These are phyloP conservation scores for Hydnomerulius pinastri DNA, from an alignment of 768 basidiomycete species.

Conservation along the genomic window DNA sequence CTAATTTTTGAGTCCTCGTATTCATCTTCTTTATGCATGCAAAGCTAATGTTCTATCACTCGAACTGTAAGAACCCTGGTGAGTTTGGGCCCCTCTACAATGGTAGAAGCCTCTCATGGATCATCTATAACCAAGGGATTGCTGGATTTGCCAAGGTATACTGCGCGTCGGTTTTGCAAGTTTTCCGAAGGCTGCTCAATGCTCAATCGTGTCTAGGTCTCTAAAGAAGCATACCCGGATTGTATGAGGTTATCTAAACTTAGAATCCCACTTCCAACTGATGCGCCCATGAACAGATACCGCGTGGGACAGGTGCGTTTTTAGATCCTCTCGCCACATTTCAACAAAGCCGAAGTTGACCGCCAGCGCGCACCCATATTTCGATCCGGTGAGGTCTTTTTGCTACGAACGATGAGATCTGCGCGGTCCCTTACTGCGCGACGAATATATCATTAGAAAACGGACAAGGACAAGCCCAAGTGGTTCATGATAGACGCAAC, in stretches of 20 bases:
- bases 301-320: slow-evolving; percentile 81
- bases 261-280: slow-evolving; percentile 7
- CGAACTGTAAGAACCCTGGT: slow-evolving; percentile 85
- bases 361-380: slow-evolving; percentile 73
- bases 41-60: slow-evolving; percentile 89
- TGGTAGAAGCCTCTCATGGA: slow-evolving; percentile 4
- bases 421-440: slow-evolving; percentile 1
- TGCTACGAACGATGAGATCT: not conserved
- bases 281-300: slow-evolving; percentile 55
- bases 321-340: not conserved
- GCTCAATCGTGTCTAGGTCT: slow-evolving; percentile 48
- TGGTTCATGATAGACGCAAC: slow-evolving; percentile 93
- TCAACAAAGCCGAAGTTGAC: slow-evolving; percentile 9
- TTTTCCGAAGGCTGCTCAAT: too few relatives aligned
- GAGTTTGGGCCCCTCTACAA: slow-evolving; percentile 12
- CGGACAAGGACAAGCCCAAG: slow-evolving; percentile 69
- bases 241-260: slow-evolving; percentile 48
- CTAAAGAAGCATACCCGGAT: slow-evolving; percentile 88
- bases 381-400: slow-evolving; percentile 55
- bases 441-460: slow-evolving; percentile 56
- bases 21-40: slow-evolving; percentile 3
- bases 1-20: not conserved
- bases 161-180: not conserved
- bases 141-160: slow-evolving; percentile 81
- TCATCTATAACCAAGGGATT: slow-evolving; percentile 49